Percentiles rank a stretch among this genome's conserved stretches.
phyloP scores from a whole-genome alignment of 768 basidiomycete genomes.

The Podaxis mareebaensis region DNA sequence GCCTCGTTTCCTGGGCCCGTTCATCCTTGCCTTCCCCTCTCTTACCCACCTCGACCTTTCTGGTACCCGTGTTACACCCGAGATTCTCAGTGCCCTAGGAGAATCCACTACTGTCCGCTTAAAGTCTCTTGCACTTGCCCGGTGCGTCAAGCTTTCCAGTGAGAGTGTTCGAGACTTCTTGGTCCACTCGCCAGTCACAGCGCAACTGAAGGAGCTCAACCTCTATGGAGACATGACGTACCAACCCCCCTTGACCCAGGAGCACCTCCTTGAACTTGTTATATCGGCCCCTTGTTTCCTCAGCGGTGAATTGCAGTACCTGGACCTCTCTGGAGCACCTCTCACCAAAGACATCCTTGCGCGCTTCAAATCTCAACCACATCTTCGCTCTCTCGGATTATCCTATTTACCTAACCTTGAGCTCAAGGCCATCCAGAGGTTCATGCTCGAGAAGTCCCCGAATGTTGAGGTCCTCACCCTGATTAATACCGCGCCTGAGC shows the following conservation, averaged over 20 bases:
- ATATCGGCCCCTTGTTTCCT: slow-evolving; percentile 77
- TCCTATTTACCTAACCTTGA: slow-evolving; percentile 79
- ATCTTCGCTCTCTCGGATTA: slow-evolving; percentile 85
- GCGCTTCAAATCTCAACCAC: slow-evolving; percentile 62
- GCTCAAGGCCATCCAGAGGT: slow-evolving; percentile 63
- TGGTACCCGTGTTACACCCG: slow-evolving; percentile 78
- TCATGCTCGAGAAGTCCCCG: slow-evolving; percentile 65
- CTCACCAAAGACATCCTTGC: slow-evolving; percentile 59
- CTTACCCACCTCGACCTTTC: slow-evolving; percentile 92
- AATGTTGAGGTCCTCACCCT: slow-evolving; percentile 88
- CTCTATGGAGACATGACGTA: slow-evolving; percentile 90
- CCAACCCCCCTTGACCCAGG: slow-evolving; percentile 64
- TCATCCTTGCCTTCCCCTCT: slow-evolving; percentile 79
- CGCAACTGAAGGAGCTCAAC: slow-evolving; percentile 71
- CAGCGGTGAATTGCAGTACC: slow-evolving; percentile 73
- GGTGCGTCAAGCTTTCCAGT: slow-evolving; percentile 84
- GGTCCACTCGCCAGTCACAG: slow-evolving; percentile 62
- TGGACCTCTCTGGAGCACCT: slow-evolving; percentile 87
- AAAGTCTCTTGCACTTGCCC: slow-evolving; percentile 77
- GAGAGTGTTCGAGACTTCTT: slow-evolving; percentile 76
- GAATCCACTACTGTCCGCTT: slow-evolving; percentile 66
- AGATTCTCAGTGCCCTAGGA: slow-evolving; percentile 70
- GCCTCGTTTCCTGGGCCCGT: slow-evolving; percentile 64
- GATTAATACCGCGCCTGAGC: slow-evolving; percentile 71
- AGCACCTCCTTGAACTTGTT: slow-evolving; percentile 70